Conservation (phyloP, 169 alveolate genomes). For the Besnoitia besnoiti region DNA sequence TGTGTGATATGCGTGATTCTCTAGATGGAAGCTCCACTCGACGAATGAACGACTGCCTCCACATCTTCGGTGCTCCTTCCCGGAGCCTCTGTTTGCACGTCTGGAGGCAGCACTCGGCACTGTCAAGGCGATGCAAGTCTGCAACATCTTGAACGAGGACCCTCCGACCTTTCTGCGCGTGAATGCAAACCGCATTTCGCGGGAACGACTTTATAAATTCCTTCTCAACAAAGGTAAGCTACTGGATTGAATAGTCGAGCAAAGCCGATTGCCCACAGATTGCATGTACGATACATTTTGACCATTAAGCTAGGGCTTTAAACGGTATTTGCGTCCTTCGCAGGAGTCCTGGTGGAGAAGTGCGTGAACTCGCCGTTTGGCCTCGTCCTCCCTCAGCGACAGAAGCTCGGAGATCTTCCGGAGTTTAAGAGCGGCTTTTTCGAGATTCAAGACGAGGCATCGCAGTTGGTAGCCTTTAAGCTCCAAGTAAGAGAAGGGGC, state of each 20-base stretch:
- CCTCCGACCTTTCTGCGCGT: constrained; percentile 85
- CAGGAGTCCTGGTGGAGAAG: constrained; percentile 85
- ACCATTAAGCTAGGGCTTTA: not conserved
- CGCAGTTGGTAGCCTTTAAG: constrained; percentile 82
- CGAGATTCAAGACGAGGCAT: constrained; percentile 94
- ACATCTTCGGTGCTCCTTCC: constrained; percentile 84
- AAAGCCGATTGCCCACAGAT: not conserved
- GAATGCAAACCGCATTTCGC: constrained; percentile 64
- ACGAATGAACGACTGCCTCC: constrained; percentile 82
- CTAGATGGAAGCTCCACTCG: constrained; percentile 83
- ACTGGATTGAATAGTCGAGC: not conserved
- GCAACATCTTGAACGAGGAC: constrained; percentile 84
- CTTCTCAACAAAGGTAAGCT: constrained; percentile 76
- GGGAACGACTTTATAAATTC: constrained; percentile 77
- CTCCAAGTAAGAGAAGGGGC: constrained; percentile 52
- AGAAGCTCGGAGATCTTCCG: constrained; percentile 81
- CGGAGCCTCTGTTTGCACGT: constrained; percentile 81
- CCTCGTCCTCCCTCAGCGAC: constrained; percentile 78
- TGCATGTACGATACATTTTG: not conserved
- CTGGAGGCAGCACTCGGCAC: constrained; percentile 80
- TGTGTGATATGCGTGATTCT: not conserved
- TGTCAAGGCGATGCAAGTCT: constrained; percentile 80
- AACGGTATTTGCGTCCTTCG: not conserved
- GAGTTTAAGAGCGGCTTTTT: constrained; percentile 90
- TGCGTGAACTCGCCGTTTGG: constrained; percentile 89